phyloP scores from a whole-genome alignment of 495 filamentous ascomycete species.

The Penicillium bialowiezense region DNA sequence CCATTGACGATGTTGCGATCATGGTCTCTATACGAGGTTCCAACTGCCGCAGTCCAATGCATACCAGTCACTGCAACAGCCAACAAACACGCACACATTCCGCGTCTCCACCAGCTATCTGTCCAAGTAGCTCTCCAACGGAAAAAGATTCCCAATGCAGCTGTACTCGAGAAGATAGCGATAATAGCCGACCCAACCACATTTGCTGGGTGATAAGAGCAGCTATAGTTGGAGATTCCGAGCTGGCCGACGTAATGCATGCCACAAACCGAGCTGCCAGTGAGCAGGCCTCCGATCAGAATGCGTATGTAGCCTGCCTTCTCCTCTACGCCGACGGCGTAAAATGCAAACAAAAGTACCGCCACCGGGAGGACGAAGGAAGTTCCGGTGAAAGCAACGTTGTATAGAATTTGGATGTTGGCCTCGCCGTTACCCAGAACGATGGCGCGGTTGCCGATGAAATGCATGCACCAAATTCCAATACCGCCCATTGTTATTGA shows the following conservation, averaged over 20 bases:
- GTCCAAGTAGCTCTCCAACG: constrained; percentile 73
- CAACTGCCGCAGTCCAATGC: constrained; percentile 80
- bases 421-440: constrained; percentile 58
- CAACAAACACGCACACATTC: constrained; percentile 61
- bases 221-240: constrained; percentile 74
- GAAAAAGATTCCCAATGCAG: constrained; percentile 75
- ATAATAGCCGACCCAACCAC: constrained; percentile 71
- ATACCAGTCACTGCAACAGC: constrained; percentile 77
- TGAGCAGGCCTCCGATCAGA: constrained; percentile 59
- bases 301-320: constrained; percentile 56
- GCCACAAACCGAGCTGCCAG: constrained; percentile 71
- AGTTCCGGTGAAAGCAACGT: constrained; percentile 64
- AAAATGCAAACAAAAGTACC: constrained; percentile 71
- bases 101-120: constrained; percentile 71
- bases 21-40: constrained; percentile 61
- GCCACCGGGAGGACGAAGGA: constrained; percentile 80
- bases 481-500: constrained; percentile 78
- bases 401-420: constrained; percentile 71
- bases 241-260: constrained; percentile 91
- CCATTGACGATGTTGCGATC: constrained; percentile 22
- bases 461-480: constrained; percentile 85
- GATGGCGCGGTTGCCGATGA: constrained; percentile 79
- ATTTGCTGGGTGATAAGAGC: constrained; percentile 52
- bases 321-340: constrained; percentile 56
- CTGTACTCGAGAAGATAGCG: constrained; percentile 64